Evolutionary conservation across 352 stramenopile genomes (phyloP).

Genomic region (Aphanomyces euteiches): DNA sequence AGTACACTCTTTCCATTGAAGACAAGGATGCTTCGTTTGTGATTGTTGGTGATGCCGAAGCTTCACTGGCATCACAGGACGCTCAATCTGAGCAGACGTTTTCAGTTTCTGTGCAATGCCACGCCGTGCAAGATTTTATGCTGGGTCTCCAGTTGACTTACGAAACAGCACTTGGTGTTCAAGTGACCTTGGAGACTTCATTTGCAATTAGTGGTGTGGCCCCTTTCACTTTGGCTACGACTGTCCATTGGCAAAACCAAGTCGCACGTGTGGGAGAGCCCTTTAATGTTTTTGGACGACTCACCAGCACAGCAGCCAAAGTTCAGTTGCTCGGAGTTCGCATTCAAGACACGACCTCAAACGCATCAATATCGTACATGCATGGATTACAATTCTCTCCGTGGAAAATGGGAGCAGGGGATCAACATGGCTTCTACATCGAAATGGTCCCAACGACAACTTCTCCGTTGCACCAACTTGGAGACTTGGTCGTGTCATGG

Average conservation of each 20-base stretch:
- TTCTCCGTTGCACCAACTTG: slow-evolving; percentile 30
- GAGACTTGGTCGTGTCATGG: slow-evolving; percentile 50
- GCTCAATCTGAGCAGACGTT: slow-evolving; percentile 3
- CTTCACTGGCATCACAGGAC: background rate
- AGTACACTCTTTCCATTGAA: background rate
- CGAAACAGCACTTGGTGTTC: slow-evolving; percentile 17
- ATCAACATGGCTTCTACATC: slow-evolving; percentile 60
- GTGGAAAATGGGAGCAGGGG: slow-evolving; percentile 49
- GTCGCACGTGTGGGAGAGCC: background rate
- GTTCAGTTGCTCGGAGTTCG: slow-evolving; percentile 53
- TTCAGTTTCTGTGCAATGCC: background rate
- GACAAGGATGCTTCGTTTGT: background rate
- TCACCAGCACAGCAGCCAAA: slow-evolving; percentile 46
- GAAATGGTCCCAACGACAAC: slow-evolving; percentile 45
- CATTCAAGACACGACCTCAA: slow-evolving; percentile 41
- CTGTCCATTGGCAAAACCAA: background rate
- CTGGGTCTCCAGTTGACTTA: slow-evolving; percentile 10
- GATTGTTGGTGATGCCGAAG: background rate
- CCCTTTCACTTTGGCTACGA: background rate
- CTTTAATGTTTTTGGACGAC: slow-evolving; percentile 46
- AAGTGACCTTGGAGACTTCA: slow-evolving; percentile 3
- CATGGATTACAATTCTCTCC: slow-evolving; percentile 1
- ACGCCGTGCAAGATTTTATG: background rate
- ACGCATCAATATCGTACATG: slow-evolving; percentile 40
- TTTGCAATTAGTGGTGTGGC: background rate